Percentiles rank a stretch among this genome's conserved stretches.
Evolutionary conservation across 2,329 filamentous ascomycete genomes (phyloP).

Genomic region (Trichoderma koningii): DNA sequence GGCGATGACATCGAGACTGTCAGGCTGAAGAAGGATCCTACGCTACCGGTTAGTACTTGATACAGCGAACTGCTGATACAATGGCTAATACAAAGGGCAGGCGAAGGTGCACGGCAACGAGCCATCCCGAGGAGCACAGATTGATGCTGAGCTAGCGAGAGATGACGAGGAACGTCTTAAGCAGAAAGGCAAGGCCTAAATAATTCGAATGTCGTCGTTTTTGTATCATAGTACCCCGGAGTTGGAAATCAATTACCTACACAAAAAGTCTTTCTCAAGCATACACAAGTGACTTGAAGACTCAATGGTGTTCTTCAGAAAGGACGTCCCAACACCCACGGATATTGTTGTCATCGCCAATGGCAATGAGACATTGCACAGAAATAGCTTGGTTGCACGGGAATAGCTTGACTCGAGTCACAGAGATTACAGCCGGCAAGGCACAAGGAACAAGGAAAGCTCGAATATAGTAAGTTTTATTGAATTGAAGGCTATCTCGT

Average conservation of each 20-base stretch:
- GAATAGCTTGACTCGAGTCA: too few species aligned
- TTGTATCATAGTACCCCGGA: too few species aligned
- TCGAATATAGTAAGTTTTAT: background rate
- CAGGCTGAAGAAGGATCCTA: constrained; percentile 61
- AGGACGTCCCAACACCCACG: too few species aligned
- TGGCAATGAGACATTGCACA: too few species aligned
- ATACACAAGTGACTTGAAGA: too few species aligned
- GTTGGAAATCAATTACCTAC: too few species aligned
- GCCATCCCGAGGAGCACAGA: constrained; percentile 70
- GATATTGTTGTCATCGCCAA: too few species aligned
- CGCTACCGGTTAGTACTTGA: constrained; percentile 50
- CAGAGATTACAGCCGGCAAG: too few species aligned
- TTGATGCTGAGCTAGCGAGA: constrained; percentile 67
- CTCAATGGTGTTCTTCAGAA: too few species aligned
- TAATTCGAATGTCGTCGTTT: background rate
- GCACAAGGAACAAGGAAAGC: too few species aligned
- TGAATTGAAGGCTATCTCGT: constrained; percentile 6
- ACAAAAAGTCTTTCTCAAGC: too few species aligned
- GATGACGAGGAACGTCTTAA: constrained; percentile 67
- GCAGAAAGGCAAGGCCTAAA: constrained; percentile 52
- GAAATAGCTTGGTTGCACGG: too few species aligned
- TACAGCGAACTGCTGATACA: background rate
- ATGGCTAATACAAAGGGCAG: constrained; percentile 38
- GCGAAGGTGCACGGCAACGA: constrained; percentile 71
- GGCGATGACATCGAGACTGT: constrained; percentile 49